Percentiles rank a stretch among this genome's conserved stretches.
Conservation (phyloP, 441 rosid genomes). For the Arabidopsis hybrid region DNA sequence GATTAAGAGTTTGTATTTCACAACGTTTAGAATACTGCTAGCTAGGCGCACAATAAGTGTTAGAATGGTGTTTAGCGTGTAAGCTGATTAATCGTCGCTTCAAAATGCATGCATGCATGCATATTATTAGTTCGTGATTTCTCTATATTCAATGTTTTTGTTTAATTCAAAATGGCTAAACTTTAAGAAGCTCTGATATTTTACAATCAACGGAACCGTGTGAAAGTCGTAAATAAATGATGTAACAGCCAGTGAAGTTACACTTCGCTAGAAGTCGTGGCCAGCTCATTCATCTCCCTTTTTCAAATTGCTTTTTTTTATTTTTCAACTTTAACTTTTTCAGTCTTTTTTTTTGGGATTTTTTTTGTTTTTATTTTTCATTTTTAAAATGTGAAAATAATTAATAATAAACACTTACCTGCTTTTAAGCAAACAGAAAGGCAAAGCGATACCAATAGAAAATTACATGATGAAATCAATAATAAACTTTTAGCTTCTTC, state of each 20-base stretch:
- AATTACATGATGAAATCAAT: not conserved
- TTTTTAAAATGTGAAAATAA: conserved; percentile 6
- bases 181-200: conserved; percentile 27
- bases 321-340: conserved; percentile 31
- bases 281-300: conserved; percentile 45
- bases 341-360: not conserved
- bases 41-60: conserved; percentile 29
- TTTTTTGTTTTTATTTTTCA: no score
- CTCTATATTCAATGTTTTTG: not conserved
- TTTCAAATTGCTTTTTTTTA: conserved; percentile 30
- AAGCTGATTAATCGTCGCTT: not conserved
- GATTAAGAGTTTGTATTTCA: conserved; percentile 10
- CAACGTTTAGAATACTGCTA: conserved; percentile 12
- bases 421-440: conserved; percentile 10
- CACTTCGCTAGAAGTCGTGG: conserved; percentile 39
- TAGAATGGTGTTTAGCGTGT: conserved; percentile 33
- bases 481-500: not conserved
- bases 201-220: conserved; percentile 34
- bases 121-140: not conserved
- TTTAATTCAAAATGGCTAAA: not conserved
- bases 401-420: not conserved
- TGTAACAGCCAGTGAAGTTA: conserved; percentile 47
- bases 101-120: not conserved
- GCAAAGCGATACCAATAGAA: conserved; percentile 7
- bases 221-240: conserved; percentile 41